Percentiles rank a stretch among this genome's conserved stretches.
These are phyloP conservation scores for Blastobotrys mokoenaii DNA, from an alignment of 805 yeast genomes.

Conservation along the genomic window DNA sequence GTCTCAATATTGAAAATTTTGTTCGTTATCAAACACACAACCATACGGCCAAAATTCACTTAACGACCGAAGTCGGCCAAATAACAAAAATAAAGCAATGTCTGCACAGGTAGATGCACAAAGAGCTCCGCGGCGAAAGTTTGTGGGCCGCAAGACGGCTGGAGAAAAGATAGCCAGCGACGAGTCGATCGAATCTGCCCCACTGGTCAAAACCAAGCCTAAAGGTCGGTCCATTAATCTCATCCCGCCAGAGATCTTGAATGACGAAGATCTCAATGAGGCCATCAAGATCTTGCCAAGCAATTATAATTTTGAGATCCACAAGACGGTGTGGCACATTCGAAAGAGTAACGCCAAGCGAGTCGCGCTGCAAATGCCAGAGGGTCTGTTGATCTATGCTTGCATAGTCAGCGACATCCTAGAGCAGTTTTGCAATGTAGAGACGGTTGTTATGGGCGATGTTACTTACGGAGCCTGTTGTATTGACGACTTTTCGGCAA, in stretches of 20 bases:
- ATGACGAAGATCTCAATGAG: constrained; percentile 73
- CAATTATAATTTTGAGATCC: constrained; percentile 92
- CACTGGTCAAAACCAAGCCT: constrained; percentile 5
- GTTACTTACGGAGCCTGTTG: constrained; percentile 99
- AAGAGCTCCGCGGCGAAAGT: constrained; percentile 41
- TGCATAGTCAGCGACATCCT: constrained; percentile 84
- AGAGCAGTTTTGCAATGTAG: constrained; percentile 83
- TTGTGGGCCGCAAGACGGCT: constrained; percentile 47
- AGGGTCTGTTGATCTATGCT: constrained; percentile 83
- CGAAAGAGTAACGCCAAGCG: constrained; percentile 63
- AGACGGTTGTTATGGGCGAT: constrained; percentile 94
- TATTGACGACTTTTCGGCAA: constrained; percentile 92
- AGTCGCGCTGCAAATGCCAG: constrained; percentile 96
- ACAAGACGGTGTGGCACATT: constrained; percentile 92
- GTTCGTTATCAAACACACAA: neutral
- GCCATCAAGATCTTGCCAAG: constrained; percentile 78
- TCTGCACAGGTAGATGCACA: neutral
- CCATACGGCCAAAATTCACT: too few species aligned
- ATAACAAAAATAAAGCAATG: too few species aligned
- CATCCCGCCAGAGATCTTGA: constrained; percentile 76
- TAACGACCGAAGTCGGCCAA: too few species aligned
- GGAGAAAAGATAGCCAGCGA: neutral
- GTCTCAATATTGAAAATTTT: too few species aligned
- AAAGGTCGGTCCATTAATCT: constrained; percentile 52
- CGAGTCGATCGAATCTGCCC: constrained; percentile 16